Percentiles rank a stretch among this genome's conserved stretches.
These are phyloP conservation scores for Yamadazyma mexicana DNA, from an alignment of 1,139 yeast species.

Conservation along the genomic window DNA sequence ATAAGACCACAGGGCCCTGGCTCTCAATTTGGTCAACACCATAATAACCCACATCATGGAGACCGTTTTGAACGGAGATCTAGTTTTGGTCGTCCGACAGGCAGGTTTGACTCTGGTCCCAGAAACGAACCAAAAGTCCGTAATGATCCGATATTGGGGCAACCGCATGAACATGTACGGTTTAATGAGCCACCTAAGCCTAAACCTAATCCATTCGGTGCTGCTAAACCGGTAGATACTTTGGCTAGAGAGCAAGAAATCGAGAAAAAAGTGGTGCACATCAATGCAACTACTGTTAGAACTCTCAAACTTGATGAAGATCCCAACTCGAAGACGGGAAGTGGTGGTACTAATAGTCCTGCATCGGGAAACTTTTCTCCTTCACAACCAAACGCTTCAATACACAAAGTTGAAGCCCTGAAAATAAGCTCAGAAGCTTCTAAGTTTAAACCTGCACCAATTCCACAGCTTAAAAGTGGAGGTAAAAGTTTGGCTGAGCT, in stretches of 20 bases:
- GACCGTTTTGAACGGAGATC: slow-evolving; percentile 1
- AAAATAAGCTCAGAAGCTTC: slow-evolving; percentile 1
- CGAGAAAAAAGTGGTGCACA: slow-evolving; percentile 44
- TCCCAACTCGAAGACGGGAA: neutral
- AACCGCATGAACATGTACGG: neutral
- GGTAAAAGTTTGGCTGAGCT: slow-evolving; percentile 41
- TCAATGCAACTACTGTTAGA: slow-evolving; percentile 60
- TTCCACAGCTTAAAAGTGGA: slow-evolving; percentile 13
- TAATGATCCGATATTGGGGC: slow-evolving; percentile 5
- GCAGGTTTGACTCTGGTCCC: too few relatives aligned
- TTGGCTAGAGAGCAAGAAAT: slow-evolving; percentile 42
- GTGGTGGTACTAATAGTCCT: neutral
- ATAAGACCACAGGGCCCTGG: slow-evolving; percentile 11
- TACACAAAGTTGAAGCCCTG: neutral
- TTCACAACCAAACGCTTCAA: neutral
- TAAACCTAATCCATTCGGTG: slow-evolving; percentile 44
- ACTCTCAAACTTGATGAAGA: slow-evolving; percentile 39
- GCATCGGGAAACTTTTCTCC: neutral
- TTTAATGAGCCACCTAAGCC: slow-evolving; percentile 17
- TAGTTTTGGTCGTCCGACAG: slow-evolving; percentile 7
- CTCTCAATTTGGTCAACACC: neutral
- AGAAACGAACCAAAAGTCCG: neutral
- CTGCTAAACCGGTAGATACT: slow-evolving; percentile 48
- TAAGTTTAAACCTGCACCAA: slow-evolving; percentile 17
- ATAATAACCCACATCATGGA: neutral